Evolutionary conservation across 768 basidiomycete genomes (phyloP).

Genomic region (Boletus barrowsii): DNA sequence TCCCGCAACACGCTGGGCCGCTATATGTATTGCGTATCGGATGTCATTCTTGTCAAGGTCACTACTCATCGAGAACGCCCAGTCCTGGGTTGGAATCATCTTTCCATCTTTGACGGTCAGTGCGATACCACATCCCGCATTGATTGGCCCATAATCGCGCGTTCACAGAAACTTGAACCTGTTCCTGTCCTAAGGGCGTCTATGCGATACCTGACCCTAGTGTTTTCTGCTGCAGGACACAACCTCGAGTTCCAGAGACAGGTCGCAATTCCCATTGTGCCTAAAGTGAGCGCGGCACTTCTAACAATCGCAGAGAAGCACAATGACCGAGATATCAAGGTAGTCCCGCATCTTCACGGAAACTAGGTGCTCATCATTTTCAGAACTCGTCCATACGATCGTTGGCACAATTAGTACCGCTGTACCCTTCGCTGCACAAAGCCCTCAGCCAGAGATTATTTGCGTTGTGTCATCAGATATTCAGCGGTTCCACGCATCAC

Average conservation of each 20-base stretch:
- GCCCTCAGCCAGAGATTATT: conserved; percentile 52
- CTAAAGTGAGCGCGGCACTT: conserved; percentile 64
- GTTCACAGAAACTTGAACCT: conserved; percentile 64
- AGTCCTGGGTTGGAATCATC: conserved; percentile 65
- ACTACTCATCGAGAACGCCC: conserved; percentile 66
- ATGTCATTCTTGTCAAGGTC: conserved; percentile 56
- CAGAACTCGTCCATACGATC: conserved; percentile 48
- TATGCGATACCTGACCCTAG: conserved; percentile 57
- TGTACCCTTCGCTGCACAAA: conserved; percentile 69
- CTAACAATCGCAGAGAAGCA: conserved; percentile 53
- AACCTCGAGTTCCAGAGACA: conserved; percentile 83
- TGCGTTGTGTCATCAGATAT: conserved; percentile 49
- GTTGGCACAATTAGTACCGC: conserved; percentile 51
- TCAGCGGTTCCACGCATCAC: conserved; percentile 52
- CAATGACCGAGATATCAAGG: conserved; percentile 52
- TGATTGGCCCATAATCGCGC: conserved; percentile 13
- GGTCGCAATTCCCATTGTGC: conserved; percentile 64
- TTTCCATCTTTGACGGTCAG: conserved; percentile 70
- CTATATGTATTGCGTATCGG: conserved; percentile 68
- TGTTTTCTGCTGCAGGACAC: conserved; percentile 59
- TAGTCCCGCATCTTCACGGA: conserved; percentile 23
- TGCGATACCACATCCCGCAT: conserved; percentile 27
- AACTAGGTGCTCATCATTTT: conserved; percentile 4
- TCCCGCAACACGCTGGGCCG: conserved; percentile 76
- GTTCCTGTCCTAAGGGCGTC: conserved; percentile 56